phyloP scores from a whole-genome alignment of 305 asterid genomes.

The Ajuga reptans region DNA sequence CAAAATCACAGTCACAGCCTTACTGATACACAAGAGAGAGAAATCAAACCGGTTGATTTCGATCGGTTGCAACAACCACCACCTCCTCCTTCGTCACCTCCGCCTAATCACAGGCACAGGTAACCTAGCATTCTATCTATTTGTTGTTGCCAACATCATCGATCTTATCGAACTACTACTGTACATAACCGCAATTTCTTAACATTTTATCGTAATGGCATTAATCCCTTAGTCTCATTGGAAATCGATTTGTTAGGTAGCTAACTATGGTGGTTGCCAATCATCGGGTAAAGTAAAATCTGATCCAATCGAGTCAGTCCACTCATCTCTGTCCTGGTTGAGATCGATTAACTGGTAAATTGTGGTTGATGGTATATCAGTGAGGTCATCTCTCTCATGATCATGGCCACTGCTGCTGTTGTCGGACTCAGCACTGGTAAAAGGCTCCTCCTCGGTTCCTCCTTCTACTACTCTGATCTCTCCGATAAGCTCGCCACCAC shows the following conservation, averaged over 20 bases:
- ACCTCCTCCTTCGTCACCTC: not conserved
- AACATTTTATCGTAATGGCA: too few species aligned
- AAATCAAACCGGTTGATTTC: not conserved
- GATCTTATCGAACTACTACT: constrained; percentile 18
- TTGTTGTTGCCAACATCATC: constrained; percentile 7
- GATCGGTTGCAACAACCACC: constrained; percentile 13
- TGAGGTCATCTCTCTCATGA: constrained; percentile 17
- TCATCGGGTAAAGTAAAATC: not conserved
- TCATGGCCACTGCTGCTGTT: constrained; percentile 76
- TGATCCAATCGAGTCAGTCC: not conserved
- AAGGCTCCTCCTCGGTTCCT: constrained; percentile 51
- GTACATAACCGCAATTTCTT: too few species aligned
- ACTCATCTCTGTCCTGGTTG: too few species aligned
- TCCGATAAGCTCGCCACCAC: constrained; percentile 44
- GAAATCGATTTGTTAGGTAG: not conserved
- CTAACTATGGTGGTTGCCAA: not conserved
- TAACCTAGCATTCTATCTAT: not conserved
- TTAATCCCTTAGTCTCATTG: not conserved
- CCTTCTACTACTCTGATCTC: constrained; percentile 48
- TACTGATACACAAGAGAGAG: not conserved
- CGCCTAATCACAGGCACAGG: not conserved
- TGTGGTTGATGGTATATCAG: constrained; percentile 25
- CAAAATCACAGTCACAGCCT: too few species aligned
- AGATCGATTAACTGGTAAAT: too few species aligned
- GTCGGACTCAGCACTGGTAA: constrained; percentile 72